These are phyloP conservation scores for Epicoccum nigrum DNA, from an alignment of 2,329 filamentous ascomycete genomes.

Conservation along the genomic window DNA sequence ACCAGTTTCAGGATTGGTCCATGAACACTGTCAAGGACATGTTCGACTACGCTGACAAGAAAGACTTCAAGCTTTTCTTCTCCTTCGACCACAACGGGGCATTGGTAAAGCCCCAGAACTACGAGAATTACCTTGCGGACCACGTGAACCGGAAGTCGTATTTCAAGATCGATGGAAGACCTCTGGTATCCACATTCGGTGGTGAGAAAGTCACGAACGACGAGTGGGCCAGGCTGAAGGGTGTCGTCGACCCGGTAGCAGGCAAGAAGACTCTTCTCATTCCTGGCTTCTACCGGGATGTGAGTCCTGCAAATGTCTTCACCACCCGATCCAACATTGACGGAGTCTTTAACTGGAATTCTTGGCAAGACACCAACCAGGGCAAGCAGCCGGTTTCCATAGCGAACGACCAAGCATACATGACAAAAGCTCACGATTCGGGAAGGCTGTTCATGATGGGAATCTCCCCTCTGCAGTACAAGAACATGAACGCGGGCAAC, in stretches of 20 bases:
- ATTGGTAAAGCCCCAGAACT: slow-evolving; percentile 26
- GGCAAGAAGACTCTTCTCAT: slow-evolving; percentile 33
- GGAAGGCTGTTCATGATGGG: slow-evolving; percentile 48
- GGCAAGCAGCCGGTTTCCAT: neutral
- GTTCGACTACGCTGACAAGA: slow-evolving; percentile 39
- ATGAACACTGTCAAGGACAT: slow-evolving; percentile 34
- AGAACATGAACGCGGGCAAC: slow-evolving; percentile 37
- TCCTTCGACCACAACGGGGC: slow-evolving; percentile 42
- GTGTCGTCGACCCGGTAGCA: neutral
- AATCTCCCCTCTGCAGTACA: slow-evolving; percentile 46
- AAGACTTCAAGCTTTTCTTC: slow-evolving; percentile 46
- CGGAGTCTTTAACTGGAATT: slow-evolving; percentile 49
- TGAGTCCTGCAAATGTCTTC: slow-evolving; percentile 29
- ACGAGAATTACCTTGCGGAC: slow-evolving; percentile 32
- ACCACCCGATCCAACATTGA: slow-evolving; percentile 34
- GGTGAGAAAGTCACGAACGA: slow-evolving; percentile 31
- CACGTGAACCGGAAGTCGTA: slow-evolving; percentile 35
- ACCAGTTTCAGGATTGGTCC: slow-evolving; percentile 31
- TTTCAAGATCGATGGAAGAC: slow-evolving; percentile 34
- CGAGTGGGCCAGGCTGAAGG: slow-evolving; percentile 31
- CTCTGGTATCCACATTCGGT: slow-evolving; percentile 44
- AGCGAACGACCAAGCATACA: neutral
- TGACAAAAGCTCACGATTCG: neutral
- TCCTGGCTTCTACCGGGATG: slow-evolving; percentile 8
- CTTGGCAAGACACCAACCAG: slow-evolving; percentile 31